These are phyloP conservation scores for Zygoascus ofunaensis DNA, from an alignment of 805 yeast genomes.

Conservation along the genomic window DNA sequence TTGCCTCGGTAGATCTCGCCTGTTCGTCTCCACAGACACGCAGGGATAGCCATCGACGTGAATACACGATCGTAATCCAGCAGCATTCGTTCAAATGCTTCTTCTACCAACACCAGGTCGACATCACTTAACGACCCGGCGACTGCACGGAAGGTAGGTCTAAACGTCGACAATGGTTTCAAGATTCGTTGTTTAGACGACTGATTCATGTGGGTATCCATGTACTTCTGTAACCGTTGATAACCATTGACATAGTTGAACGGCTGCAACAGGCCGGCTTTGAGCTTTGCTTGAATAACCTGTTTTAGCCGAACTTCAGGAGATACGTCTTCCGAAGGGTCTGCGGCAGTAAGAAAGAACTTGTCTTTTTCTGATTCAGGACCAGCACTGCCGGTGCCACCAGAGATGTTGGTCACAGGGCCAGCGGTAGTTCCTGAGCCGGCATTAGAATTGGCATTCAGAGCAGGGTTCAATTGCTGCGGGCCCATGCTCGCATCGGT, in stretches of 20 bases:
- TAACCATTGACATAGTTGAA: conserved; percentile 92
- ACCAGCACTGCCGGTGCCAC: background rate
- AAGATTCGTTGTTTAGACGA: conserved; percentile 76
- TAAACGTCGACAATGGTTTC: conserved; percentile 72
- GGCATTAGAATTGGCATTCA: background rate
- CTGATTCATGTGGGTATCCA: conserved; percentile 86
- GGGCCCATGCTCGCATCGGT: background rate
- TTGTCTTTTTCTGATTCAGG: conserved; percentile 66
- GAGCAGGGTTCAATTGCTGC: background rate
- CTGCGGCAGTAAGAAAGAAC: conserved; percentile 92
- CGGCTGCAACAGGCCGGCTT: conserved; percentile 87
- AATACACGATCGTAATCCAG: conserved; percentile 90
- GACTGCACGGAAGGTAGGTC: conserved; percentile 90
- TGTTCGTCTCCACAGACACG: conserved; percentile 93
- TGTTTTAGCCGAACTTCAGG: conserved; percentile 90
- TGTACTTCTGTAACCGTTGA: conserved; percentile 76
- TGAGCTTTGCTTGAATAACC: conserved; percentile 87
- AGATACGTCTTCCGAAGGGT: conserved; percentile 87
- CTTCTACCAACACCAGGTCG: conserved; percentile 86
- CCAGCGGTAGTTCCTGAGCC: background rate
- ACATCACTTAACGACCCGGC: conserved; percentile 85
- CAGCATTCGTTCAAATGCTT: conserved; percentile 86
- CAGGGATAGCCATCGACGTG: conserved; percentile 96
- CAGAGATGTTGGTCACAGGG: background rate
- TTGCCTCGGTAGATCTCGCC: conserved; percentile 94